phyloP scores from a whole-genome alignment of 225 moss, liverwort and hornwort genomes.

The Anthoceros angustus region DNA sequence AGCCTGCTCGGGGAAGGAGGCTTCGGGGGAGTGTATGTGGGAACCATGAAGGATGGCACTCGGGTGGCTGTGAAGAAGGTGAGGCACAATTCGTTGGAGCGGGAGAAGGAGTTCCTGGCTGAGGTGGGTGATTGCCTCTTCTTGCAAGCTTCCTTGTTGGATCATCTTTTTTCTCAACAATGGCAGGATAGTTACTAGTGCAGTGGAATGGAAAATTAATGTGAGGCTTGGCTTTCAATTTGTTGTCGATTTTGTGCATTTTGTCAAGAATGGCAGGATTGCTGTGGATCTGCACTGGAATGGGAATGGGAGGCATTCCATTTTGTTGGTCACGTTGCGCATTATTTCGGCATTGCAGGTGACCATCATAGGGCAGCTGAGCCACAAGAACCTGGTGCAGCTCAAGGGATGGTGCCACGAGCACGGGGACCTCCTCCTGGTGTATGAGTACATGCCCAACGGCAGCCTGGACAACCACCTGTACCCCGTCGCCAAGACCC shows the following conservation, averaged over 20 bases:
- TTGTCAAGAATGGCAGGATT: background rate
- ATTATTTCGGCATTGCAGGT: background rate
- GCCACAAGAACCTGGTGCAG: constrained; percentile 23
- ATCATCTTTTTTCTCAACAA: too few relatives aligned
- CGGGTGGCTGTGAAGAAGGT: background rate
- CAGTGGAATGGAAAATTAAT: too few relatives aligned
- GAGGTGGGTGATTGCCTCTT: background rate
- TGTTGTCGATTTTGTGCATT: background rate
- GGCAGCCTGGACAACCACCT: constrained; percentile 14
- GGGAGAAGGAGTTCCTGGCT: background rate
- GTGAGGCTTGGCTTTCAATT: background rate
- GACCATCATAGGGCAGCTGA: constrained; percentile 8
- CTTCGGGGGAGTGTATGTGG: background rate
- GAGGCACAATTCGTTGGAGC: background rate
- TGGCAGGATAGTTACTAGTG: too few relatives aligned
- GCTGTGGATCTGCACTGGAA: background rate
- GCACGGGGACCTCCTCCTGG: constrained; percentile 12
- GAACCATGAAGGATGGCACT: background rate
- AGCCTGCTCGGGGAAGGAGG: background rate
- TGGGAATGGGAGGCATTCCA: too few relatives aligned
- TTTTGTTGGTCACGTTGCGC: too few relatives aligned
- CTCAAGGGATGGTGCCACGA: constrained; percentile 31
- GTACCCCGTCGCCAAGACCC: background rate
- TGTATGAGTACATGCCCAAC: constrained; percentile 41
- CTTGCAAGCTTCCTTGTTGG: too few relatives aligned